Evolutionary conservation across 2,329 filamentous ascomycete species (phyloP), one percentile per base, ranked within the genome.

Genomic region (Dactylonectria estremocensis): DNA sequence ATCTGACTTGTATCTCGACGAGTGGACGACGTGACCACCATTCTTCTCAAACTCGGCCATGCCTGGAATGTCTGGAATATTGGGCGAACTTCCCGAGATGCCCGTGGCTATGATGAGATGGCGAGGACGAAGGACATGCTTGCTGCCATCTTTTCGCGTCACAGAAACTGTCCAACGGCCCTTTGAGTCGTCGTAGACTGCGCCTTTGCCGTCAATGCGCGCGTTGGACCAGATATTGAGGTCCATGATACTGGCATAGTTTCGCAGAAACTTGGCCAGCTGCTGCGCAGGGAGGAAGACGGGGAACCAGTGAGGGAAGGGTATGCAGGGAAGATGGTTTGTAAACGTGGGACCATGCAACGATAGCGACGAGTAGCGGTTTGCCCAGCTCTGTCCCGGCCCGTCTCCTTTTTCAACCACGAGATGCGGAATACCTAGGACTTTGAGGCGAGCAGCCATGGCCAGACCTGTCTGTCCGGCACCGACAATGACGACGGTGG

Each of bases 101-200:
- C 60, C 60, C 6, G 60, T 62, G 11, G 60, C 60, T 18, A 62
- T 62, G 50, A 62, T 62, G n/a, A 62, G n/a, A 24, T 62, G 60
- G 3, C 60, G 50, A 28, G 60, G 60, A 18, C 18, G 60, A 22
- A 62, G 60, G 3, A 28, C 28, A 3, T 11, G 50, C 24, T 49
- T 35, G 2, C 14, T 62, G 6, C 60, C 60, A 14, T 56, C 60
- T 40, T 20, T 37, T 22, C 50, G 35, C 8, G 50, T 62, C 24
- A 62, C 16, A n/a, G 50, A 55, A 48, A 62, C 31, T 7, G 60
- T 28, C 60, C 60, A 62, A 9, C 8, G 14, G 1, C 37, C 24
- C n/a, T 13, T 4, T 5, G 55, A 16, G 24, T 62, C 60, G 22
- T 62, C 50, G 13, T 56, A 62, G 5, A 40, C 18, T 20, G 60